These are phyloP conservation scores for Skeletonema grethae DNA, from an alignment of 108 stramenopile species.

Conservation along the genomic window DNA sequence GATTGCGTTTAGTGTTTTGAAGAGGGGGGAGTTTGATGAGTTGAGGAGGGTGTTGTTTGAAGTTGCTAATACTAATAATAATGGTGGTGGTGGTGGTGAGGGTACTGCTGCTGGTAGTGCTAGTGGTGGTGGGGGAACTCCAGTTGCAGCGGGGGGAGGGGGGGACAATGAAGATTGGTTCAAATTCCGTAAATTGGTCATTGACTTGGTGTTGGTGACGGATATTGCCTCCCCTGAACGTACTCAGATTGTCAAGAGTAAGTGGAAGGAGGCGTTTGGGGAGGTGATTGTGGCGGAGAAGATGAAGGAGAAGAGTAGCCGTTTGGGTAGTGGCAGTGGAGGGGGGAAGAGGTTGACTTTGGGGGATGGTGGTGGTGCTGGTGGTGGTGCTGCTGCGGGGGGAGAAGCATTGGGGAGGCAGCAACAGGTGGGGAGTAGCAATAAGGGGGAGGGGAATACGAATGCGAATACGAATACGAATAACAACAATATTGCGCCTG, in stretches of 20 bases:
- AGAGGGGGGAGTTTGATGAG: constrained; percentile 18
- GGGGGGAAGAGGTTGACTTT: neutral
- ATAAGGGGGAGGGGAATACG: neutral
- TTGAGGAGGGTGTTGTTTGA: constrained; percentile 27
- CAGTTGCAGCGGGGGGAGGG: constrained; percentile 74
- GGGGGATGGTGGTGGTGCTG: neutral
- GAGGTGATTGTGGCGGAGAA: constrained; percentile 44
- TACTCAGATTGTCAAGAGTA: constrained; percentile 18
- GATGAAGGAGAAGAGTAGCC: constrained; percentile 16
- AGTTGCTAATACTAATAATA: constrained; percentile 7
- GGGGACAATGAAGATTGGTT: constrained; percentile 35
- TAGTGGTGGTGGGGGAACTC: constrained; percentile 48
- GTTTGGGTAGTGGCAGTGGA: neutral
- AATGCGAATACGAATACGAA: neutral
- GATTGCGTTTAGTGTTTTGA: constrained; percentile 36
- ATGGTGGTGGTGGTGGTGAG: constrained; percentile 22
- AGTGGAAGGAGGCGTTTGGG: constrained; percentile 68
- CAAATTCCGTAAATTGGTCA: constrained; percentile 29
- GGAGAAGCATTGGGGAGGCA: neutral
- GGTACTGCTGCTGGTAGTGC: constrained; percentile 14
- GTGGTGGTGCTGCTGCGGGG: neutral
- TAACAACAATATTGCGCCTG: neutral
- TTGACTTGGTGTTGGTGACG: constrained; percentile 30
- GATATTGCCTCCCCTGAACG: constrained; percentile 41
- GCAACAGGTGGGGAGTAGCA: neutral